Percentiles rank a stretch among this genome's conserved stretches.
These are phyloP conservation scores for Alternaria sp. DNA, from an alignment of 2,329 filamentous ascomycete genomes.

Conservation along the genomic window DNA sequence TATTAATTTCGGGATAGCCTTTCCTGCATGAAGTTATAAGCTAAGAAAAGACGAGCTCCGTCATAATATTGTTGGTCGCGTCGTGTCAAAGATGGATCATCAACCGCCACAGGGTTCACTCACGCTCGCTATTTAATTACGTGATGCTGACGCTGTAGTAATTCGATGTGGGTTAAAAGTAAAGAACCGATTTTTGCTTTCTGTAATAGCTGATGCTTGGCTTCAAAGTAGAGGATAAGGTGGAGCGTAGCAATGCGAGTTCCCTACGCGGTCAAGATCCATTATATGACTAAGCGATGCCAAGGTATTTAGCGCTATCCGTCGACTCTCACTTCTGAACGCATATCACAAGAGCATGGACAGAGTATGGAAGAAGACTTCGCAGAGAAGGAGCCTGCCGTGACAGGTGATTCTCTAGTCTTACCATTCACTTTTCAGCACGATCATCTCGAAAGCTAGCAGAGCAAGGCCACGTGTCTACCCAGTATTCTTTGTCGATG, in stretches of 20 bases:
- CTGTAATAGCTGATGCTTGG: slow-evolving; percentile 10
- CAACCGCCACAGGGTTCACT: slow-evolving; percentile 10
- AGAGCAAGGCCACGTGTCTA: background rate
- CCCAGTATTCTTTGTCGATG: background rate
- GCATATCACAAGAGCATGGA: background rate
- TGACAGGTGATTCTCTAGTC: background rate
- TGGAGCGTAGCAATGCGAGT: slow-evolving; percentile 17
- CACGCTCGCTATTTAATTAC: slow-evolving; percentile 1
- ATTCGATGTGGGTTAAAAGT: background rate
- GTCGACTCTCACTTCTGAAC: background rate
- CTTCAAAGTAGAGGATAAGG: slow-evolving; percentile 19
- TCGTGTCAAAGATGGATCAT: slow-evolving; percentile 7
- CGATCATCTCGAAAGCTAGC: background rate
- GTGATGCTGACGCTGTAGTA: background rate
- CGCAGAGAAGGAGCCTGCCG: background rate
- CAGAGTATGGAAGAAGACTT: background rate
- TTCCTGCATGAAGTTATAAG: background rate
- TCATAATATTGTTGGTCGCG: slow-evolving; percentile 17
- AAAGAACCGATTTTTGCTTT: background rate
- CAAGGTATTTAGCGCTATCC: slow-evolving; percentile 15
- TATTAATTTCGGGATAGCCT: background rate
- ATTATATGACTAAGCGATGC: slow-evolving; percentile 18
- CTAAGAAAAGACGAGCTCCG: background rate
- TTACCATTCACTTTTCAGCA: background rate
- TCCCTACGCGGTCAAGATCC: slow-evolving; percentile 17